Conservation (phyloP, 2,329 filamentous ascomycete species). For the Colletotrichum orchidophilum region DNA sequence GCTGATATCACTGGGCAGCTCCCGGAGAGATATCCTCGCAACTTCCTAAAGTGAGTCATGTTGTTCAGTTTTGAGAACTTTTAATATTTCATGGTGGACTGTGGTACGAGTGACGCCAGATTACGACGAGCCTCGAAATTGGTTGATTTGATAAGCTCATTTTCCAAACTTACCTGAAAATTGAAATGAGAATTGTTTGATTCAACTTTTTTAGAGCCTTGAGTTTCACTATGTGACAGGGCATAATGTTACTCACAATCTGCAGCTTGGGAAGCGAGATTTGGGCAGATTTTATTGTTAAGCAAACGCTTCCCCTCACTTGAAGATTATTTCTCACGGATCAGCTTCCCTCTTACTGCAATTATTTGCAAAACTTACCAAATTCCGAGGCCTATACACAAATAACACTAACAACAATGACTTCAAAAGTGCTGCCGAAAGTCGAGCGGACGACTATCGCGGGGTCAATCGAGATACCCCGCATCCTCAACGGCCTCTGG, state of each 20-base stretch:
- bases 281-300: neutral
- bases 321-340: neutral
- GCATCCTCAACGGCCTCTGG: slow-evolving; percentile 30
- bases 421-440: neutral
- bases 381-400: neutral
- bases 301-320: neutral
- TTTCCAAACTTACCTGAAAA: no score
- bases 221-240: neutral
- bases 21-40: slow-evolving; percentile 17
- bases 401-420: neutral
- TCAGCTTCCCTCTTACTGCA: neutral
- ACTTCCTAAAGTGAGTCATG: neutral
- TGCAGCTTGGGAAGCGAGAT: neutral
- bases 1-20: slow-evolving; percentile 16
- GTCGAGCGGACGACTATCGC: slow-evolving; percentile 26
- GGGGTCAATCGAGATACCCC: slow-evolving; percentile 28
- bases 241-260: no score
- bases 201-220: neutral
- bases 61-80: no score
- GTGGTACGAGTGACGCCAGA: neutral
- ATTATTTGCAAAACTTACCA: neutral
- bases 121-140: no score
- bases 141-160: no score
- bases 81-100: no score
- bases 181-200: neutral